These are phyloP conservation scores for Coniochaeta hoffmannii DNA, from an alignment of 2,329 filamentous ascomycete genomes.

Conservation along the genomic window DNA sequence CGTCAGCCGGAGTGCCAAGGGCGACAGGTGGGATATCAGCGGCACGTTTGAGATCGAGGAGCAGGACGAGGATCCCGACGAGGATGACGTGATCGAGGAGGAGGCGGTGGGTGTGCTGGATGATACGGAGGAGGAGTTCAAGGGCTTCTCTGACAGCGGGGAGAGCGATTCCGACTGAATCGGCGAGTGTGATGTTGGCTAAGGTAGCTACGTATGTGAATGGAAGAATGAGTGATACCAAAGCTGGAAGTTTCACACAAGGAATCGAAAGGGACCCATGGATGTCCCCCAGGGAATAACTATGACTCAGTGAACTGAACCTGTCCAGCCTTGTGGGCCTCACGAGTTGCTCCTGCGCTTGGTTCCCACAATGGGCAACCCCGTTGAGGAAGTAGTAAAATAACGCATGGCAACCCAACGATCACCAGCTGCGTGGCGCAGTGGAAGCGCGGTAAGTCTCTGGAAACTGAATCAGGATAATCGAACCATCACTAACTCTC, in stretches of 20 bases:
- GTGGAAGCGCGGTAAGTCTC: conserved; percentile 2
- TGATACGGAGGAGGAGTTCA: conserved; percentile 46
- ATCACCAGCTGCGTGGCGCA: conserved; percentile 1
- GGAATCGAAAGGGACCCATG: no score
- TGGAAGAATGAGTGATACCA: neutral
- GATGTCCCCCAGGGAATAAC: no score
- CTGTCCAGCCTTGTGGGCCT: neutral
- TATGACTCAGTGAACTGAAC: neutral
- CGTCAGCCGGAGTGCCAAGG: conserved; percentile 71
- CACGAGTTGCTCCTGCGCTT: neutral
- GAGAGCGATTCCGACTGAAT: conserved; percentile 27
- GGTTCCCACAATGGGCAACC: neutral
- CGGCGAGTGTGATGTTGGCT: neutral
- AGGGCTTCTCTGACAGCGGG: conserved; percentile 43
- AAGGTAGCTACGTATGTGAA: neutral
- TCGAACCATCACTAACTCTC: neutral
- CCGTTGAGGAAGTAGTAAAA: neutral
- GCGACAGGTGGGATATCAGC: conserved; percentile 88
- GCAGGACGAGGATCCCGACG: conserved; percentile 33
- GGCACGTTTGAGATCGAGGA: conserved; percentile 69
- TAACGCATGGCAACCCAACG: neutral
- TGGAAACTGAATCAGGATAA: neutral
- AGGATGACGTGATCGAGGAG: conserved; percentile 23
- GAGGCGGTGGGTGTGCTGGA: conserved; percentile 25
- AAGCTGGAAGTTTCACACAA: neutral